These are phyloP conservation scores for Talaromyces sp. DNA, from an alignment of 2,329 filamentous ascomycete species.

Conservation along the genomic window DNA sequence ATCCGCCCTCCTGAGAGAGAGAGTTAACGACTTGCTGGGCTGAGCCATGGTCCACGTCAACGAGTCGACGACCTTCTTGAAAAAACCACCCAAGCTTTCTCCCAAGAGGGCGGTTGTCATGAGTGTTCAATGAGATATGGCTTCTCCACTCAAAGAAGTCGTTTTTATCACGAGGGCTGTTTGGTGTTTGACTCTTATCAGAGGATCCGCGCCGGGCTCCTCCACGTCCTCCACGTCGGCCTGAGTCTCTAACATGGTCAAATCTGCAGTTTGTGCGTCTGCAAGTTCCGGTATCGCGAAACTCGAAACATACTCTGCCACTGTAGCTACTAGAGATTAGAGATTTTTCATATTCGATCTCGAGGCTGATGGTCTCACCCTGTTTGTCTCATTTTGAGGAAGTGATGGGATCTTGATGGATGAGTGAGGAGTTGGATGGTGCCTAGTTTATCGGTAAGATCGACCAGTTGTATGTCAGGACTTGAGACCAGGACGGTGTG, in stretches of 20 bases:
- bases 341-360: not conserved
- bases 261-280: conserved; percentile 1
- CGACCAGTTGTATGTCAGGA: too few species aligned
- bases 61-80: conserved; percentile 18
- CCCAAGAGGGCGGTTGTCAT: not conserved
- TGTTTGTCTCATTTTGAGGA: not conserved
- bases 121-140: not conserved
- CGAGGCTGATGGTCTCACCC: not conserved
- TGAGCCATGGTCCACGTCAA: conserved; percentile 17
- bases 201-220: not conserved
- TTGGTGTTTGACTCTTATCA: not conserved
- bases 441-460: too few species aligned
- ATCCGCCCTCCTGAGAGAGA: conserved; percentile 25
- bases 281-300: conserved; percentile 2
- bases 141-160: not conserved
- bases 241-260: not conserved
- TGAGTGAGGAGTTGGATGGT: not conserved
- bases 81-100: conserved; percentile 19
- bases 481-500: too few species aligned
- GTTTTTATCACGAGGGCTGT: not conserved
- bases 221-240: not conserved
- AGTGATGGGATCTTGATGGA: not conserved
- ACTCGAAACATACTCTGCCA: not conserved
- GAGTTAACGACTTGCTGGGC: conserved; percentile 24
- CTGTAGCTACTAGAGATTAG: not conserved